phyloP scores from a whole-genome alignment of 495 filamentous ascomycete genomes.

The Penicillium paradoxum region DNA sequence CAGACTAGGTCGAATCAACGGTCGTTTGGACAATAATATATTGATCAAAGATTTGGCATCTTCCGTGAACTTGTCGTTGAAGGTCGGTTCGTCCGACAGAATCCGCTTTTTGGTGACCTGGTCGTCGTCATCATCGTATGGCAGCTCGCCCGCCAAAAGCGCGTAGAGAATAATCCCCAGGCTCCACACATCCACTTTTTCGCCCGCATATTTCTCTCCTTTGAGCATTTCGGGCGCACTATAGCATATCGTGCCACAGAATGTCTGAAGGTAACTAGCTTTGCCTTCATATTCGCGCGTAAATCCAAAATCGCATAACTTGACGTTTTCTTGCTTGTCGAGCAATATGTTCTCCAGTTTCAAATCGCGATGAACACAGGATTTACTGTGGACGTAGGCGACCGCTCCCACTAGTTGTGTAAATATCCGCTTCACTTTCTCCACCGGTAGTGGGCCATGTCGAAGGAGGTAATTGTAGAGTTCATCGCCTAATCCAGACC shows the following conservation, averaged over 20 bases:
- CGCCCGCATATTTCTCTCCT: slow-evolving; percentile 94
- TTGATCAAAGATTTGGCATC: slow-evolving; percentile 74
- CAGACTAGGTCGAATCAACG: slow-evolving; percentile 74
- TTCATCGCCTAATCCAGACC: slow-evolving; percentile 69
- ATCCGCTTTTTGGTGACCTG: slow-evolving; percentile 79
- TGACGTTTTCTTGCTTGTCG: slow-evolving; percentile 96
- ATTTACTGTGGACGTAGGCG: slow-evolving; percentile 89
- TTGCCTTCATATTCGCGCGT: slow-evolving; percentile 96
- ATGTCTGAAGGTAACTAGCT: slow-evolving; percentile 91
- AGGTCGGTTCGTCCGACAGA: slow-evolving; percentile 75
- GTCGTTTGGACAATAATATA: slow-evolving; percentile 78
- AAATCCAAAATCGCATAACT: slow-evolving; percentile 98
- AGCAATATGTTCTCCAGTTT: slow-evolving; percentile 97
- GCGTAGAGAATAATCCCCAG: slow-evolving; percentile 95
- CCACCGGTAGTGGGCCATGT: slow-evolving; percentile 75
- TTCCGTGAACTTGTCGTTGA: slow-evolving; percentile 70
- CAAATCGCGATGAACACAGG: slow-evolving; percentile 92
- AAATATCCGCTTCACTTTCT: slow-evolving; percentile 93
- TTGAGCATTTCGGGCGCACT: slow-evolving; percentile 98
- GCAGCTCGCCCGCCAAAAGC: slow-evolving; percentile 84
- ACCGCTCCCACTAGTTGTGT: slow-evolving; percentile 94
- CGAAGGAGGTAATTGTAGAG: slow-evolving; percentile 91
- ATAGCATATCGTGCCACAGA: slow-evolving; percentile 96
- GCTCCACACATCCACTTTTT: slow-evolving; percentile 98
- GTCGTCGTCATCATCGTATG: slow-evolving; percentile 94